Evolutionary conservation across 306 rosid genomes (phyloP).

Genomic region (Morella rubra): DNA sequence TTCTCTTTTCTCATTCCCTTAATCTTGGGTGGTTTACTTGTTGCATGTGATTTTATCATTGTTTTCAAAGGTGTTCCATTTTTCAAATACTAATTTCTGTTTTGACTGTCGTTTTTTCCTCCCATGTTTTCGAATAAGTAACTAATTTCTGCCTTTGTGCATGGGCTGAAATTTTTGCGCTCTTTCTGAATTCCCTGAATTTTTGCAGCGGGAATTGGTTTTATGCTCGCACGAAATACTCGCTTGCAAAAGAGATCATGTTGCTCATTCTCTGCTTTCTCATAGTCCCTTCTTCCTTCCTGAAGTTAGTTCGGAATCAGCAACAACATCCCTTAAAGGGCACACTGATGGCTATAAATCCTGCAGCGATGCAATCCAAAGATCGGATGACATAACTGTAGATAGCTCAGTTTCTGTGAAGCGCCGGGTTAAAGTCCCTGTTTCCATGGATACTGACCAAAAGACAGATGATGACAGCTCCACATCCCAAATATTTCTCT

Average conservation of each 20-base stretch:
- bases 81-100: neutral
- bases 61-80: neutral
- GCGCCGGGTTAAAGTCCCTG: slow-evolving; percentile 54
- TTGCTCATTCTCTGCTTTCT: slow-evolving; percentile 61
- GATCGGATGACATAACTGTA: slow-evolving; percentile 91
- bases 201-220: slow-evolving; percentile 86
- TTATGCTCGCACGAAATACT: slow-evolving; percentile 85
- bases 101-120: neutral
- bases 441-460: slow-evolving; percentile 63
- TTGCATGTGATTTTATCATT: neutral
- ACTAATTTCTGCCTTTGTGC: neutral
- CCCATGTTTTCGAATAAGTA: neutral
- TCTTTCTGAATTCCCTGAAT: slow-evolving; percentile 20
- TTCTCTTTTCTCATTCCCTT: neutral
- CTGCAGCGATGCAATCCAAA: slow-evolving; percentile 80
- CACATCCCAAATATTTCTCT: slow-evolving; percentile 62
- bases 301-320: slow-evolving; percentile 94
- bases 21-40: neutral
- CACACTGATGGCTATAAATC: slow-evolving; percentile 78
- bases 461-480: slow-evolving; percentile 84
- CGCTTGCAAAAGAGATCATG: slow-evolving; percentile 81
- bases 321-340: slow-evolving; percentile 91
- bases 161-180: slow-evolving; percentile 7
- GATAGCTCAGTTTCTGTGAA: slow-evolving; percentile 77
- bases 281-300: slow-evolving; percentile 64